Evolutionary conservation across 805 yeast species (phyloP).

Genomic region (Kluyveromyces starmeri): DNA sequence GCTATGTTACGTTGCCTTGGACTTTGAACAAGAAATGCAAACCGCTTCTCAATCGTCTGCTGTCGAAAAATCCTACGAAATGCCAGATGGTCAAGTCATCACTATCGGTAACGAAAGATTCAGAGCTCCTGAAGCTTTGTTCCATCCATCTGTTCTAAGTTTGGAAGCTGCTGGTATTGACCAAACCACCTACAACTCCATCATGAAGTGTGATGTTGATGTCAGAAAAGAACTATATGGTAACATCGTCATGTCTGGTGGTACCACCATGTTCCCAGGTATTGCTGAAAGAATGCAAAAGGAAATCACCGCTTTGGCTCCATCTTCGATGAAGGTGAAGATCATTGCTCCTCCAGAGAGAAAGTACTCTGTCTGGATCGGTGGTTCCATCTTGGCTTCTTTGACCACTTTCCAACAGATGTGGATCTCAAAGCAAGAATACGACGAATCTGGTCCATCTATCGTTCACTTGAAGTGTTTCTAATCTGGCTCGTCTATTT

Average conservation of each 20-base stretch:
- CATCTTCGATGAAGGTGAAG: constrained; percentile 99
- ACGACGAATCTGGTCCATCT: constrained; percentile 99
- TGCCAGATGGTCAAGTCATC: constrained; percentile 99
- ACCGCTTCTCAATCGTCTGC: constrained; percentile 97
- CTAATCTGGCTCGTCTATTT: constrained; percentile 21
- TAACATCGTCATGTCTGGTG: constrained; percentile 99
- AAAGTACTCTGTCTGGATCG: constrained; percentile 99
- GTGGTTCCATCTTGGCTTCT: constrained; percentile 98
- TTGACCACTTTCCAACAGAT: constrained; percentile 99
- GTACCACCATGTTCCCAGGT: constrained; percentile 99
- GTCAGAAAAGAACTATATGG: constrained; percentile 98
- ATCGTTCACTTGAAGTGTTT: constrained; percentile 63
- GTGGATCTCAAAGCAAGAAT: constrained; percentile 99
- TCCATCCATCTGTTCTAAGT: constrained; percentile 91
- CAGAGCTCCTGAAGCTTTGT: constrained; percentile 99
- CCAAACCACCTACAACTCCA: constrained; percentile 68
- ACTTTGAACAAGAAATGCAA: constrained; percentile 99
- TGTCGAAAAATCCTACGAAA: constrained; percentile 97
- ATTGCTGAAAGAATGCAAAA: constrained; percentile 99
- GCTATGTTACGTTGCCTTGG: constrained; percentile 97
- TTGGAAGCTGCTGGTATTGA: constrained; percentile 98
- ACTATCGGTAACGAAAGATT: constrained; percentile 99
- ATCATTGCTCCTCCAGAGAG: constrained; percentile 99
- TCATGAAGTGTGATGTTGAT: constrained; percentile 98
- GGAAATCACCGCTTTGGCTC: constrained; percentile 99